A percentile compares a stretch with the other conserved stretches of the same genome.
Evolutionary conservation across 306 rosid species (phyloP).

Genomic region (Luffa aegyptiaca): DNA sequence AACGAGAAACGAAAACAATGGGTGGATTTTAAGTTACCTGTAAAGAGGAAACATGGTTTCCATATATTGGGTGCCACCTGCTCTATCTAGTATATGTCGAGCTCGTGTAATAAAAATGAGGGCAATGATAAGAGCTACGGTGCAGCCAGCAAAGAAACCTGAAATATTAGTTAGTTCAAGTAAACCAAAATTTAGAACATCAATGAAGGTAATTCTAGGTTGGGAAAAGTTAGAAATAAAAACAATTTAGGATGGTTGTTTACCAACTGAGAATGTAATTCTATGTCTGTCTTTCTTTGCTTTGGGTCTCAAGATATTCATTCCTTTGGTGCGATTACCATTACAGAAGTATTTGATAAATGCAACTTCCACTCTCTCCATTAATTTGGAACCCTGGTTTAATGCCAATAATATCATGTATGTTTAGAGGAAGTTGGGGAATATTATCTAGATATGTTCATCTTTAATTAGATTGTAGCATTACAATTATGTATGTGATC

Average conservation of each 20-base stretch:
- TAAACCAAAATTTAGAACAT: background rate
- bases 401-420: background rate
- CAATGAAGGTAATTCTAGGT: background rate
- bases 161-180: background rate
- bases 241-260: background rate
- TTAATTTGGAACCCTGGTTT: conserved; percentile 26
- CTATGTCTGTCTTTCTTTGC: conserved; percentile 48
- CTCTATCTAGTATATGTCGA: conserved; percentile 18
- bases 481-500: background rate
- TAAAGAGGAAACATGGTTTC: conserved; percentile 63
- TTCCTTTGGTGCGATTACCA: conserved; percentile 51
- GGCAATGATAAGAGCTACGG: conserved; percentile 37
- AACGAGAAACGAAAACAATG: background rate
- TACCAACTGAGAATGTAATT: conserved; percentile 52
- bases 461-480: too few species aligned
- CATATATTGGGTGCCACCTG: conserved; percentile 38
- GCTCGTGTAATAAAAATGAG: conserved; percentile 34
- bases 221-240: background rate
- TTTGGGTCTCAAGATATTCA: conserved; percentile 50
- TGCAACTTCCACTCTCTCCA: conserved; percentile 39
- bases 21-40: conserved; percentile 23
- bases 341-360: conserved; percentile 56
- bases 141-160: conserved; percentile 70
- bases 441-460: too few species aligned
- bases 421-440: background rate